Base-by-base conservation (phyloP, 345 rosid species). In the Syzygium jambos region DNA sequence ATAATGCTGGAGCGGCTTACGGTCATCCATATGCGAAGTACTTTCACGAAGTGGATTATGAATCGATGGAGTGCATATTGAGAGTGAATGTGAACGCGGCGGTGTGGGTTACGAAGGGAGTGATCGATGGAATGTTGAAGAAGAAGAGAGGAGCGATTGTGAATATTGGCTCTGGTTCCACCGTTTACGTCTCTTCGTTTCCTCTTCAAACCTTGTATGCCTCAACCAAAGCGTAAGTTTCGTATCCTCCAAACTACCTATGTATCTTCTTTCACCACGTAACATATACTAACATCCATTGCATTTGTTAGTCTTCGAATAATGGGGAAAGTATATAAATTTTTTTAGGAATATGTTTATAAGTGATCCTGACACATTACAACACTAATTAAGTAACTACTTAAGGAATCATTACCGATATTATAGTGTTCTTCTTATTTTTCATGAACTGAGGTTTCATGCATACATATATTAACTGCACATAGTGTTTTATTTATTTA, bases 101-200 rank as follows among this genome's bases (percentile, higher is more conserved):
- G 8, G 88, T 91, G 3, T 89, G 93, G 96, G 80, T 92, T 9
- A 87, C 92, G 1, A 89, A 30, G 85, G 87, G 91, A 0, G 95
- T 92, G 53, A 85, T 95, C 55, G 91, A 88, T 1, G 78, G 19
- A 7, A 95, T 93, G 95, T 13, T 89, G 87, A 90, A 86, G 87
- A 93, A 90, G 92, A 91, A 90, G 68, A 92, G 90, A 87, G 93
- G 93, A 16, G 95, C 95, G 0, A 90, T 93, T 6, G 90, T 93
- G 2, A 93, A 91, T 78, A 89, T 93, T 5, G 95, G 93, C 7
- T 93, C 95, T 49, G 94, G 84, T n/a, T 90, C 95, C 12, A 86
- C 93, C 3, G 89, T 88, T 3, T 86, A 14, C 9, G 6, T 91
- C 49, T 77, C 93, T 82, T 89, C 94, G 0, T 91, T 25, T 77